These are phyloP conservation scores for Cladosporium sp. DNA, from an alignment of 2,329 filamentous ascomycete genomes.

Conservation along the genomic window DNA sequence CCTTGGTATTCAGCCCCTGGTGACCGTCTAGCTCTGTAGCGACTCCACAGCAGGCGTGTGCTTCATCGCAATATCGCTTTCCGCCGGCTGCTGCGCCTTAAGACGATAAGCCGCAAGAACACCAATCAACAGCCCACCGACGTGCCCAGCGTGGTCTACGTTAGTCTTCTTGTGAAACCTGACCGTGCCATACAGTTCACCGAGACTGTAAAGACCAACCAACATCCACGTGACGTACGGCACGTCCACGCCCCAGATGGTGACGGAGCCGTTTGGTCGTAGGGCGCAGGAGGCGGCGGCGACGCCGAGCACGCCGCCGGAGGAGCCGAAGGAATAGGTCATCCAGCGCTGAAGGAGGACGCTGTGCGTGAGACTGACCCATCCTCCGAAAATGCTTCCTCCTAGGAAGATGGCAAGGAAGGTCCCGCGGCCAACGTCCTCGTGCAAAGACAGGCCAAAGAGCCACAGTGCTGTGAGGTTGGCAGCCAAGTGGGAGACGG, in stretches of 20 bases:
- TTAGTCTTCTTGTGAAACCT: constrained; percentile 18
- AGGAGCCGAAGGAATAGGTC: constrained; percentile 58
- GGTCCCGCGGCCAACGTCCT: constrained; percentile 61
- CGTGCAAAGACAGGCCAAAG: constrained; percentile 61
- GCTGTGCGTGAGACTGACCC: constrained; percentile 48
- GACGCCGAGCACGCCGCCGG: constrained; percentile 57
- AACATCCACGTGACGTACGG: constrained; percentile 33
- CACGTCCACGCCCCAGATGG: constrained; percentile 25
- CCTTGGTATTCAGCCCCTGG: no score
- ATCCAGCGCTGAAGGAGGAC: constrained; percentile 39
- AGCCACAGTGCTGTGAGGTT: constrained; percentile 64
- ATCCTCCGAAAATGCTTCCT: constrained; percentile 53
- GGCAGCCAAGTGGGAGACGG: constrained; percentile 50
- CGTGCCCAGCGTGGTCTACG: constrained; percentile 31
- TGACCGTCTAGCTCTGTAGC: no score
- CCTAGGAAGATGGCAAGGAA: constrained; percentile 63
- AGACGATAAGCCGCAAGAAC: constrained; percentile 17
- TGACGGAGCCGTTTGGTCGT: constrained; percentile 22
- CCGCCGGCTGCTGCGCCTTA: constrained; percentile 3
- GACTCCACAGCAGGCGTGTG: not conserved
- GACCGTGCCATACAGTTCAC: constrained; percentile 22
- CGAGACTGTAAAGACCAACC: constrained; percentile 29
- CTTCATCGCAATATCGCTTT: not conserved
- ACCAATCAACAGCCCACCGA: constrained; percentile 28
- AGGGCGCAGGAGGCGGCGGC: constrained; percentile 51